Conservation (phyloP, 2,329 filamentous ascomycete genomes). For the Coniochaeta ligniaria region DNA sequence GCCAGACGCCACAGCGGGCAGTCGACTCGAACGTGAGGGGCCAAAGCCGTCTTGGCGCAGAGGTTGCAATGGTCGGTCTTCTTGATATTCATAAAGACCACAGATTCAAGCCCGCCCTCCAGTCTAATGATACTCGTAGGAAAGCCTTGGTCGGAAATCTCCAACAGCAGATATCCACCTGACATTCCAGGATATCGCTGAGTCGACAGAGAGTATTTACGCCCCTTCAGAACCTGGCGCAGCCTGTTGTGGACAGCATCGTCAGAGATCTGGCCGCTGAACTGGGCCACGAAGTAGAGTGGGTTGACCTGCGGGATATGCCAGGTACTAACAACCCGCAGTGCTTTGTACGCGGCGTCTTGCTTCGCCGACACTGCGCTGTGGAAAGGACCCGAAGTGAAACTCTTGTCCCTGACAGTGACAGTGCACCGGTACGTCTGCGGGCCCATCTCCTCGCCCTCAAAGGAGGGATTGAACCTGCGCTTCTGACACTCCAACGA, state of each 20-base stretch:
- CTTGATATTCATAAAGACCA: neutral
- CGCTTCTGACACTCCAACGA: slow-evolving; percentile 4
- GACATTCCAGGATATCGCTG: neutral
- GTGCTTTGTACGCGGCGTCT: neutral
- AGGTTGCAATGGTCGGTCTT: neutral
- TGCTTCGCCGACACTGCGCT: neutral
- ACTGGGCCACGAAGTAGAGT: neutral
- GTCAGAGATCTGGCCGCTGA: neutral
- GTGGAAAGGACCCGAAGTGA: neutral
- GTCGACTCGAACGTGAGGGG: neutral
- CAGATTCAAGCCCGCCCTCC: neutral
- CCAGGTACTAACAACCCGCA: neutral
- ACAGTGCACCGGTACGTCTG: neutral
- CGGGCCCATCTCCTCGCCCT: neutral
- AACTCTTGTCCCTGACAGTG: neutral
- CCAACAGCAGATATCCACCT: neutral
- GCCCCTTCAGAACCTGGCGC: neutral
- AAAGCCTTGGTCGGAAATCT: neutral
- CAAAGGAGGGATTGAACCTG: slow-evolving; percentile 3
- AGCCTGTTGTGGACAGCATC: neutral
- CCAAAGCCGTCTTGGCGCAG: neutral
- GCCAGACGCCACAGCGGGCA: neutral
- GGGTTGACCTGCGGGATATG: neutral
- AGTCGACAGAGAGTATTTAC: neutral
- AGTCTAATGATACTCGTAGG: neutral